Evolutionary conservation across 1,139 yeast genomes (phyloP).

Genomic region (Diutina mesorugosa): DNA sequence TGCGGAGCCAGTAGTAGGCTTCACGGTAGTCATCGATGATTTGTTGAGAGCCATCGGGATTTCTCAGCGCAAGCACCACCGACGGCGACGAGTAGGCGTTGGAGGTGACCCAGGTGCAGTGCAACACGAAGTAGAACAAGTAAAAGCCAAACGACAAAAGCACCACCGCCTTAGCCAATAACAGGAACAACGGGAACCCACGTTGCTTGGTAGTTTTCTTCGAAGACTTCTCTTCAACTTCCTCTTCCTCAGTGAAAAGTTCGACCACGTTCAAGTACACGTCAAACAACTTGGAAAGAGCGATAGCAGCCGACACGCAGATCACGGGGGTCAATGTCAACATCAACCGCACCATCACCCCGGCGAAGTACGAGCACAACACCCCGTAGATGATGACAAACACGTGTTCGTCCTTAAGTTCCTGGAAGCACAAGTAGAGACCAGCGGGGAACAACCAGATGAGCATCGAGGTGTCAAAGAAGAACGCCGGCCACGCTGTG

Average conservation of each 20-base stretch:
- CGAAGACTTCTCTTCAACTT: neutral
- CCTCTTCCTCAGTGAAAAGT: constrained; percentile 11
- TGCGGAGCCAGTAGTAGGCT: constrained; percentile 97
- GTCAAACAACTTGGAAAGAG: constrained; percentile 75
- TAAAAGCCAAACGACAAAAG: constrained; percentile 62
- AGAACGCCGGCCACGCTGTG: constrained; percentile 98
- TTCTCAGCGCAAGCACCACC: constrained; percentile 77
- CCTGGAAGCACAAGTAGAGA: constrained; percentile 80
- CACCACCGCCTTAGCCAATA: constrained; percentile 49
- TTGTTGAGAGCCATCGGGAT: constrained; percentile 75
- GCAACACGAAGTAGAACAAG: constrained; percentile 73
- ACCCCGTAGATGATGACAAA: constrained; percentile 86
- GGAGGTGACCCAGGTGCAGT: constrained; percentile 96
- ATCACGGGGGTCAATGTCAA: constrained; percentile 91
- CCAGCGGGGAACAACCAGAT: constrained; percentile 99
- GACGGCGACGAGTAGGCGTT: constrained; percentile 96
- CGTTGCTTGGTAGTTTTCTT: constrained; percentile 5
- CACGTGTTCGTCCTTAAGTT: constrained; percentile 82
- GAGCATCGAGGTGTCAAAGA: constrained; percentile 84
- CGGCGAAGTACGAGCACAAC: constrained; percentile 92
- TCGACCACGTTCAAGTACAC: constrained; percentile 62
- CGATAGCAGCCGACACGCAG: constrained; percentile 82
- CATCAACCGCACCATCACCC: constrained; percentile 98
- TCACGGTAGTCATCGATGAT: constrained; percentile 96
- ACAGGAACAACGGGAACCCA: constrained; percentile 18